A percentile compares a stretch with the other conserved stretches of the same genome.
These are phyloP conservation scores for Starmerella lactis-condensi DNA, from an alignment of 805 yeast species.

Conservation along the genomic window DNA sequence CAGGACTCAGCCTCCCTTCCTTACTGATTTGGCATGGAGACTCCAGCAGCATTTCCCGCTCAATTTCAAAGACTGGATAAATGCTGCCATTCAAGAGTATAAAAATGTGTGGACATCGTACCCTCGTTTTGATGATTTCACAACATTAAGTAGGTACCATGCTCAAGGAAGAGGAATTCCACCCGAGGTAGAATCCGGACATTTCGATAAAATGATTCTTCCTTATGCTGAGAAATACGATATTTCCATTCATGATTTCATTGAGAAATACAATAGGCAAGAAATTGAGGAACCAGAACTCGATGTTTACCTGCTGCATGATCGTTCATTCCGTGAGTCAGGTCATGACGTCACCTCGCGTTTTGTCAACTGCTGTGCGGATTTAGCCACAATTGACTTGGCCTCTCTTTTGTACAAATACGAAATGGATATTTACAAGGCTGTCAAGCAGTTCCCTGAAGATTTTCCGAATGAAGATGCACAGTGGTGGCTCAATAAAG, in stretches of 20 bases:
- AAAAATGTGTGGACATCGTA: conserved; percentile 53
- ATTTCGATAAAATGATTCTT: conserved; percentile 51
- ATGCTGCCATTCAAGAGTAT: conserved; percentile 78
- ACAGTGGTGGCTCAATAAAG: conserved; percentile 42
- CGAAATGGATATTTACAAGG: conserved; percentile 62
- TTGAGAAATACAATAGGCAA: conserved; percentile 48
- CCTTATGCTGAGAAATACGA: conserved; percentile 52
- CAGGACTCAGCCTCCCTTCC: conserved; percentile 90
- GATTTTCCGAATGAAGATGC: conserved; percentile 30
- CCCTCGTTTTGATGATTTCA: conserved; percentile 53
- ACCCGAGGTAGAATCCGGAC: conserved; percentile 86
- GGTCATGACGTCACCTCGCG: conserved; percentile 93
- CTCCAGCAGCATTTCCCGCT: conserved; percentile 33
- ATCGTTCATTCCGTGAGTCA: conserved; percentile 84
- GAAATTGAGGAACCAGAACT: conserved; percentile 55
- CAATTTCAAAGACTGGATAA: conserved; percentile 46
- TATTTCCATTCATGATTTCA: conserved; percentile 42
- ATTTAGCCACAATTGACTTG: conserved; percentile 77
- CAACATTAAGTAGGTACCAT: conserved; percentile 77
- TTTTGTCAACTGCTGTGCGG: conserved; percentile 74
- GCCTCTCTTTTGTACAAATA: conserved; percentile 75
- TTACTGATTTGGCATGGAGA: conserved; percentile 75
- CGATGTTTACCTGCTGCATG: conserved; percentile 78
- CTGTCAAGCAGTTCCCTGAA: conserved; percentile 40
- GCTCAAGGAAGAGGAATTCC: conserved; percentile 90